Percentiles rank a stretch among this genome's conserved stretches.
phyloP scores from a whole-genome alignment of 164 flowering plant species.

The Stephania japonica region DNA sequence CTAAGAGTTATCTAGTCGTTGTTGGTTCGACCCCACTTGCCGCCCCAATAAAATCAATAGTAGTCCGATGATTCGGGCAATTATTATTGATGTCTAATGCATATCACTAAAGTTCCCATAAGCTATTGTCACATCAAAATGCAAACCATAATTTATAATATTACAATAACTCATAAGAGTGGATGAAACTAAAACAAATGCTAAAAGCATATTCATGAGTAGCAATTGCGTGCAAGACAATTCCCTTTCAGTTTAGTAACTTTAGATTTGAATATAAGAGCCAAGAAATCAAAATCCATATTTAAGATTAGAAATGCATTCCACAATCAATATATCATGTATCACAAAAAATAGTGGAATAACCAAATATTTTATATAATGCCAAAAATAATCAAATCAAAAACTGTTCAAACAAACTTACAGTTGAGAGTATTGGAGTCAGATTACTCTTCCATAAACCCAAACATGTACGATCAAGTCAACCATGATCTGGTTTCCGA shows the following conservation, averaged over 20 bases:
- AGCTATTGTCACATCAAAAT: too few species aligned
- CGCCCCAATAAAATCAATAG: too few species aligned
- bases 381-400: neutral
- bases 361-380: neutral
- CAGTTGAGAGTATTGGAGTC: constrained; percentile 9
- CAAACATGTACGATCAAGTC: neutral
- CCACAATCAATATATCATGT: neutral
- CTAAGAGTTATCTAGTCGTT: too few species aligned
- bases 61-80: too few species aligned
- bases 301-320: neutral
- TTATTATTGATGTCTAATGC: too few species aligned
- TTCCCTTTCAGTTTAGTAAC: neutral
- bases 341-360: neutral
- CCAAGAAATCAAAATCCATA: neutral
- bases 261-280: neutral
- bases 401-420: constrained; percentile 15
- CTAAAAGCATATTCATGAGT: too few species aligned
- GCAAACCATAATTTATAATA: too few species aligned
- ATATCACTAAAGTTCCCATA: too few species aligned
- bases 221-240: neutral
- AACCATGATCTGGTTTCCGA: constrained; percentile 6
- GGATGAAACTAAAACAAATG: too few species aligned
- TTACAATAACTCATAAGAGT: too few species aligned
- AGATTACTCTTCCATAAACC: neutral
- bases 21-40: too few species aligned